Evolutionary conservation across 192 early-diverging fungal species (phyloP), one percentile per base, ranked within the genome.

Genomic region (Rhizophagus prolifer): DNA sequence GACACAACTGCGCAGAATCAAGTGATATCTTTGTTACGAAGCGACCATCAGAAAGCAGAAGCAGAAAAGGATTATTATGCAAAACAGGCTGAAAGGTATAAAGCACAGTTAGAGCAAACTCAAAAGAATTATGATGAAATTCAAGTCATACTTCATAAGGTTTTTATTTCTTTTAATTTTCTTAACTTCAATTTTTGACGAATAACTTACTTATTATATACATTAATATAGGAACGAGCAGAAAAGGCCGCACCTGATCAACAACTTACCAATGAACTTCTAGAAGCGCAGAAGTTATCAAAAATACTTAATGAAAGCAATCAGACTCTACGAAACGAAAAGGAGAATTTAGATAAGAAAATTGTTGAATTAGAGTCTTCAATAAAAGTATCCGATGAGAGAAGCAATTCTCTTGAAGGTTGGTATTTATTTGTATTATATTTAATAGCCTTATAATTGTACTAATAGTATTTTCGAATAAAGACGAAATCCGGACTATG

Each of bases 301-400:
- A 88, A 87, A 77, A 60, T 94, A 12, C 81, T 96, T 47, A 89
- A 90, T 6, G 94, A 96, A 68, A 91, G 91, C 50, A 96, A 95
- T 80, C 80, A 86, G n/a, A 89, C 88, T 2, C 78, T 96, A 25
- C 89, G 94, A 13, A 70, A 81, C 2, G 91, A 95, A 80, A 81
- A 85, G 58, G 81, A 87, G 31, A 79, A 78, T 9, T 72, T 85
- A 16, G 70, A 79, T 10, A 71, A 59, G 69, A 79, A 81, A 26
- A 81, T 87, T 4, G 16, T 46, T 2, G 46, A 44, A 1, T 70
- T 91, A 21, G 88, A 93, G 58, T n/a, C 65, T 36, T 41, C 36
- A 38, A 41, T 67, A n/a, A 67, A 67, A 44, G 10, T 10, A 34
- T 31, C 65, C 2, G 65, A 67, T 23, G 65, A 67, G 36, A 67